These are phyloP conservation scores for Aspergillus quadrilineatus DNA, from an alignment of 2,329 filamentous ascomycete genomes.

Conservation along the genomic window DNA sequence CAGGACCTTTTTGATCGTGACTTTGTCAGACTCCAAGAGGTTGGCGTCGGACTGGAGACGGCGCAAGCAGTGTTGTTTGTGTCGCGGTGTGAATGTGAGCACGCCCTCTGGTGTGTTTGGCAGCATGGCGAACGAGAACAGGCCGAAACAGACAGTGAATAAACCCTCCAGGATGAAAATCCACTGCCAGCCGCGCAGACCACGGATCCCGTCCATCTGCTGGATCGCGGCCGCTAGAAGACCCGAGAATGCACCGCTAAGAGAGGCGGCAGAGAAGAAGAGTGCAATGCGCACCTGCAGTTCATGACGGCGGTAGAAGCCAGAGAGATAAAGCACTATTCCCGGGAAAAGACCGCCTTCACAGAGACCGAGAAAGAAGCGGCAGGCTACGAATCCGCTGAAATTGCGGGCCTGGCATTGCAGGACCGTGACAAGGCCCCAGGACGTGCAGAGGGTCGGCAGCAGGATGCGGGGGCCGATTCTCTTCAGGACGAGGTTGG, in stretches of 20 bases:
- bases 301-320: conserved; percentile 32
- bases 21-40: conserved; percentile 14
- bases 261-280: conserved; percentile 30
- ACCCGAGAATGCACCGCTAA: conserved; percentile 48
- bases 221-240: conserved; percentile 51
- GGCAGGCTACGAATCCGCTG: conserved; percentile 46
- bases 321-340: conserved; percentile 21
- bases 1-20: conserved; percentile 10
- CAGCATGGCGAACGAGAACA: conserved; percentile 56
- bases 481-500: conserved; percentile 18
- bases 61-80: conserved; percentile 31
- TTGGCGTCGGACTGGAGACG: conserved; percentile 16
- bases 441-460: conserved; percentile 35
- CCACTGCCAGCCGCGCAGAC: conserved; percentile 36
- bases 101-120: conserved; percentile 64
- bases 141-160: conserved; percentile 37
- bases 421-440: conserved; percentile 45
- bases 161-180: conserved; percentile 47
- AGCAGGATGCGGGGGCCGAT: conserved; percentile 32
- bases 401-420: conserved; percentile 18
- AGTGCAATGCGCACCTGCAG: conserved; percentile 29
- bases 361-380: conserved; percentile 60
- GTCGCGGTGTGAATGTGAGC: conserved; percentile 54
- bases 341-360: conserved; percentile 60
- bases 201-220: conserved; percentile 42